Base-by-base conservation (phyloP, 352 stramenopile species). In the Pythium folliculosum region DNA sequence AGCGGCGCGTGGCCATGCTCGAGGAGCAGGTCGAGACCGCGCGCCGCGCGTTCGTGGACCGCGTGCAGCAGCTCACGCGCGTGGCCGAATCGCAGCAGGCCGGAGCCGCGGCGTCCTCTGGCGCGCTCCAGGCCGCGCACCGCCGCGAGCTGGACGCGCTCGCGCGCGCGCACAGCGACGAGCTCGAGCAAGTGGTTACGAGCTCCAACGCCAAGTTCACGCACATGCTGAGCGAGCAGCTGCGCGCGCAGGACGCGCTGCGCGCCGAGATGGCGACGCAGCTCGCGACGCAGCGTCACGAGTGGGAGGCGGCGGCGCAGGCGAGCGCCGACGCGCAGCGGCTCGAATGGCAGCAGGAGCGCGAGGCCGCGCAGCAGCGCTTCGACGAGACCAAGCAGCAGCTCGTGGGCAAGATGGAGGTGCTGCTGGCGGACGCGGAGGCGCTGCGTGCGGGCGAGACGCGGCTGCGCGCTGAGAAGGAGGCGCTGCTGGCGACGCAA, bases 191-290 rank as follows among this genome's bases (percentile, higher is more conserved):
- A 51, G 69, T 91, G 37, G 81, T 92, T 45, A 89, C 75, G 10
- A 83, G 72, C 43, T 82, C 75, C 10, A 94, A 94, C 52, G 70
- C 80, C 32, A 87, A 90, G 57, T 92, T 86, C 65, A 89, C 89
- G 57, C 58, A 70, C 32, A 92, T 96, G 86, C 73, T 94, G 62
- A 77, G 74, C 3, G 71, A 90, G 7, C 85, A 95, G 62, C 63
- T 96, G 14, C 79, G 74, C n/a, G 60, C 67, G 5, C 83, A 90
- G 65, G 83, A 94, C 55, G 70, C 63, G 12, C 61, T 91, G 30
- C 38, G 69, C 38, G 52, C 32, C 3, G 55, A 73, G 37, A 49
- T 65, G 17, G 48, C 49, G 5, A 9, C 32, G 32, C 32, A 37
- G 32, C n/a, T n/a, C n/a, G n/a, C n/a, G n/a, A n/a, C n/a, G n/a